Base-by-base conservation (phyloP, 2,329 filamentous ascomycete genomes). In the Pyrenochaeta sp. region DNA sequence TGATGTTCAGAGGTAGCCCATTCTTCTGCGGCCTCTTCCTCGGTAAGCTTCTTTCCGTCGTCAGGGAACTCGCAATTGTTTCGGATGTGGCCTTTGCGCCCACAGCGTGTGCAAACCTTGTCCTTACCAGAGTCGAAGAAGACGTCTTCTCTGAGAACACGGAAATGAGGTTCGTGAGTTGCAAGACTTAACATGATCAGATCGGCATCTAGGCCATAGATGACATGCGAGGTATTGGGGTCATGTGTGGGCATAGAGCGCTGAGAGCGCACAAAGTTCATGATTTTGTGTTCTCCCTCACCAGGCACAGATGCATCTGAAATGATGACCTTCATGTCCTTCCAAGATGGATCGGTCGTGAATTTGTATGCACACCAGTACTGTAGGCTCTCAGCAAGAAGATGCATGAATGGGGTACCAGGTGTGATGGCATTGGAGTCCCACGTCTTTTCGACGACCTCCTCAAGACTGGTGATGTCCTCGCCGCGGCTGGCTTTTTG, bases 311-410 rank as follows among this genome's bases (percentile, higher is more conserved):
- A 97, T 52, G 95, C 94, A 82, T 99, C 95, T 8, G 95, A 99
- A 67, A 99, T 98, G 78, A 99, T 96, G 77, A 99, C 87, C 84
- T 99, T 99, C 77, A 97, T 84, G 79, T 84, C 72, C 52, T 91
- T 91, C 96, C 96, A 99, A 49, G 90, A 92, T 32, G 94, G 93
- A 77, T 99, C 95, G 27, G 92, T 97, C 78, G 96, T 98, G 66
- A 98, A 86, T 81, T 99, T 99, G 82, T 97, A 98, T 52, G 94
- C 89, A 76, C 92, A 92, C 95, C 95, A 99, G 78, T 97, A 99
- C 71, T 94, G 90, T 70, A 99, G 82, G 77, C 93, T 95, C 54
- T 88, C 83, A 46, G 95, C 93, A 58, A 99, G 86, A 60, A 97
- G 92, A 75, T 97, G 92, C 96, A 99, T 99, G 80, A 99, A 99